A percentile compares a stretch with the other conserved stretches of the same genome.
These are phyloP conservation scores for Pilobolus umbonatus DNA, from an alignment of 192 early-diverging fungal genomes.

Conservation along the genomic window DNA sequence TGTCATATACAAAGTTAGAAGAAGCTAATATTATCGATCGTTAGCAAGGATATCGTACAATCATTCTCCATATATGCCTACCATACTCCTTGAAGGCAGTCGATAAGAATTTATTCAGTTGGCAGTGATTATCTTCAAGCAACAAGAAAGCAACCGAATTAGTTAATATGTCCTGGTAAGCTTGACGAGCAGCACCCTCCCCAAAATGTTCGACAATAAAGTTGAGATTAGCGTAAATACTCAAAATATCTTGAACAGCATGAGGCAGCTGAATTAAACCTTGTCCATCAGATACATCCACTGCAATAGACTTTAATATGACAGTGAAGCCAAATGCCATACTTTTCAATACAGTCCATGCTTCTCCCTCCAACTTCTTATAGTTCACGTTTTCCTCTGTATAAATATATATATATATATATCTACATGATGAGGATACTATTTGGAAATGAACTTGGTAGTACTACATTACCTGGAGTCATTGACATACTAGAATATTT, in stretches of 20 bases:
- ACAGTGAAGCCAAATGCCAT: conserved; percentile 47
- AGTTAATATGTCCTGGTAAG: conserved; percentile 45
- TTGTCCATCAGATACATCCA: conserved; percentile 19
- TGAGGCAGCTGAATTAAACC: conserved; percentile 8
- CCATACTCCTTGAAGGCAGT: conserved; percentile 28
- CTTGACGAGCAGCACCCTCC: conserved; percentile 38
- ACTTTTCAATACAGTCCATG: conserved; percentile 45
- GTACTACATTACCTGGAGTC: background rate
- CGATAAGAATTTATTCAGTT: conserved; percentile 17
- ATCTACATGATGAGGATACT: too few relatives aligned
- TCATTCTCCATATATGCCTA: background rate
- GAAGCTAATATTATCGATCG: background rate
- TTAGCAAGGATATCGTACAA: background rate
- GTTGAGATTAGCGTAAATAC: conserved; percentile 44
- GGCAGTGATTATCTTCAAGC: conserved; percentile 16
- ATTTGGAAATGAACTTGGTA: too few relatives aligned
- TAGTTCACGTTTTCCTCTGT: background rate
- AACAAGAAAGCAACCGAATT: conserved; percentile 38
- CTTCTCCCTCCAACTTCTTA: conserved; percentile 5
- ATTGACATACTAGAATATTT: background rate
- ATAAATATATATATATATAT: background rate
- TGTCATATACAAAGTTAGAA: background rate
- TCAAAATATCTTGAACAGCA: conserved; percentile 30
- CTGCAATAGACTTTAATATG: conserved; percentile 38
- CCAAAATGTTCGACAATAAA: conserved; percentile 45